Base-by-base conservation (phyloP, 1,284 basidiomycete genomes). In the Melampsora allii-populina region DNA sequence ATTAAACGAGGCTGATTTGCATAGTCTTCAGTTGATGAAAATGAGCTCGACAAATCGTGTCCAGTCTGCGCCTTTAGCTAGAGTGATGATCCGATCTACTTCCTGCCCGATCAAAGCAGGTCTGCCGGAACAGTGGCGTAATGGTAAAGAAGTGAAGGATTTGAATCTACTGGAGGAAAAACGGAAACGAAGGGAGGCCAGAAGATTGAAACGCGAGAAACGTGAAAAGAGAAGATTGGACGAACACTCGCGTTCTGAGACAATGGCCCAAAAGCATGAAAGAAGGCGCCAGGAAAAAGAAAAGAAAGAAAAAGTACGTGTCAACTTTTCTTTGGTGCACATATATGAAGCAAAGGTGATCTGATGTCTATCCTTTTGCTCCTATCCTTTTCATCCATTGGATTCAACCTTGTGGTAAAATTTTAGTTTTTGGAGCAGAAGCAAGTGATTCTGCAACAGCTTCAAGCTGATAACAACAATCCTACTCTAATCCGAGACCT, bases 261-360 rank as follows among this genome's bases (percentile, higher is more conserved):
- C 31, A 21, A 58, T 73, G 64, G 58, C 56, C 27, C 29, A 66
- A 59, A 73, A 73, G 29, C 53, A 59, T 21, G 71, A 73, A 31
- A 53, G 71, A 19, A 73, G 71, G 48, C 27, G 71, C 7, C 53
- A 46, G 21, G 71, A 73, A 33, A 73, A 73, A 45, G 63, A 66
- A 53, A 60, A 58, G 10, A 73, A 73, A 45, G 71, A 73, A 60
- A 63, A 73, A 56, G 71, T 73, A 61, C 21, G 9, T 9, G 21
- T 19, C 21, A 56, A 56, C n/a, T 21, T 56, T 19, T 24, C 53
- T 56, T 29, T 56, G 21, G 12, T 17, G 42, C 42, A 42, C 42
- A 14, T 42, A 42, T 10, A 42, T 42, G 4, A 42, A 36, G 36
- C 3, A 17, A 14, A 17, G 42, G 17, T 17, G 42, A 42, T 2